Percentiles rank a stretch among this genome's conserved stretches.
These are phyloP conservation scores for Oxytropis ochrocephala DNA, from an alignment of 306 rosid genomes.

Conservation along the genomic window DNA sequence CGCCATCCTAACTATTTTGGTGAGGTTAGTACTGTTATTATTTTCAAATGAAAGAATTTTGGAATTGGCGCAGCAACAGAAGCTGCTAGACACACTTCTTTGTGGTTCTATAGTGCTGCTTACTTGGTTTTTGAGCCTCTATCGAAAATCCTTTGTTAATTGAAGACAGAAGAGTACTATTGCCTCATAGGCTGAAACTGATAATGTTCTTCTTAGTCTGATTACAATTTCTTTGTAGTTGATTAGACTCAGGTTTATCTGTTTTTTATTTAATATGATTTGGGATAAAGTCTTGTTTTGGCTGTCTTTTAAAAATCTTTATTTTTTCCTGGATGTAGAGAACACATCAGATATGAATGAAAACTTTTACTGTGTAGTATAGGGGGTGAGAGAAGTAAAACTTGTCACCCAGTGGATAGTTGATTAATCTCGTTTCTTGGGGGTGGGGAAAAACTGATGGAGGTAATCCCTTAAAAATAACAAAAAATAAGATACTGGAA, in stretches of 20 bases:
- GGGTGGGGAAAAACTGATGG: not conserved
- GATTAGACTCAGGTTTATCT: not conserved
- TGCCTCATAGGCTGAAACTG: not conserved
- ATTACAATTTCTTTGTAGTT: not conserved
- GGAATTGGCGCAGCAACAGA: constrained; percentile 9
- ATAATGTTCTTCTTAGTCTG: not conserved
- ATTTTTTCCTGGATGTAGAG: no score
- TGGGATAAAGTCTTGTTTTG: not conserved
- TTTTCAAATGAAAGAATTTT: not conserved
- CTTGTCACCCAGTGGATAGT: not conserved
- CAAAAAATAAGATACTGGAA: not conserved
- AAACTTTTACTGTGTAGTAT: not conserved
- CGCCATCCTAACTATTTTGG: constrained; percentile 99
- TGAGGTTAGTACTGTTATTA: constrained; percentile 57
- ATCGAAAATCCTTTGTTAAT: not conserved
- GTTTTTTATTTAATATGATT: not conserved
- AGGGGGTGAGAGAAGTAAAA: not conserved
- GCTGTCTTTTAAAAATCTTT: not conserved
- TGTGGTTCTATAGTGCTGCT: not conserved
- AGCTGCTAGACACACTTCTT: not conserved
- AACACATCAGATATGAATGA: not conserved
- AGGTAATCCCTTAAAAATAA: not conserved
- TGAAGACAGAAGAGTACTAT: not conserved
- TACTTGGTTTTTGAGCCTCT: not conserved
- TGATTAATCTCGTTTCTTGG: not conserved